A percentile compares a stretch with the other conserved stretches of the same genome.
These are phyloP conservation scores for Neospermospora avenae DNA, from an alignment of 2,329 filamentous ascomycete species.

Conservation along the genomic window DNA sequence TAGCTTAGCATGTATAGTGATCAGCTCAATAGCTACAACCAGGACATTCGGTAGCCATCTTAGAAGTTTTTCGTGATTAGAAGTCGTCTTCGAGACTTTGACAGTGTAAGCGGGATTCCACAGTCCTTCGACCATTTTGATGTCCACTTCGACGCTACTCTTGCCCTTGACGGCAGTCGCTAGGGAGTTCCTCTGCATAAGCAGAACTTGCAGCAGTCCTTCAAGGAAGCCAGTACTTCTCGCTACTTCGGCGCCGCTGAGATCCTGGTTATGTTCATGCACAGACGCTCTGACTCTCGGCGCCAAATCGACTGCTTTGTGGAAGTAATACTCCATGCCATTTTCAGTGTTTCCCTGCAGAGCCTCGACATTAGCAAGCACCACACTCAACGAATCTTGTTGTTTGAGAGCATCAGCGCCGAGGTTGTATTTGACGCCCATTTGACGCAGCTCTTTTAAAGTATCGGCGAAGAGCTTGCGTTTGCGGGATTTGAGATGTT, in stretches of 20 bases:
- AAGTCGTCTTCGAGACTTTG: background rate
- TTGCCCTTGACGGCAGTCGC: slow-evolving; percentile 17
- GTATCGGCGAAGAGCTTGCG: slow-evolving; percentile 87
- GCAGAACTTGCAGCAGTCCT: slow-evolving; percentile 67
- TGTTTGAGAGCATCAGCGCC: slow-evolving; percentile 68
- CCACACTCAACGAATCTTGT: slow-evolving; percentile 66
- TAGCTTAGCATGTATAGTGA: slow-evolving; percentile 65
- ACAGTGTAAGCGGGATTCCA: slow-evolving; percentile 40
- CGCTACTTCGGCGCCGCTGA: slow-evolving; percentile 75
- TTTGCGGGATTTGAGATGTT: slow-evolving; percentile 89
- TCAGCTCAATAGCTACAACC: slow-evolving; percentile 56
- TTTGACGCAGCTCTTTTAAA: slow-evolving; percentile 74
- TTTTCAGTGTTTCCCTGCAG: slow-evolving; percentile 34
- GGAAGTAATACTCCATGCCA: slow-evolving; percentile 68
- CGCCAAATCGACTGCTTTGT: slow-evolving; percentile 73
- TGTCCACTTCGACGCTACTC: slow-evolving; percentile 22
- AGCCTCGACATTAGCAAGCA: slow-evolving; percentile 59
- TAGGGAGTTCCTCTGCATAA: slow-evolving; percentile 53
- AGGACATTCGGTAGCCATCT: slow-evolving; percentile 70
- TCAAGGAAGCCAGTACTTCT: slow-evolving; percentile 85
- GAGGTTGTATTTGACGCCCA: slow-evolving; percentile 86
- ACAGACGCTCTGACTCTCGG: slow-evolving; percentile 63
- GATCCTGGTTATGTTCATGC: slow-evolving; percentile 76
- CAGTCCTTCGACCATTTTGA: slow-evolving; percentile 35
- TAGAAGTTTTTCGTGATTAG: slow-evolving; percentile 34